These are phyloP conservation scores for Capronia coronata DNA, from an alignment of 2,329 filamentous ascomycete genomes.

Conservation along the genomic window DNA sequence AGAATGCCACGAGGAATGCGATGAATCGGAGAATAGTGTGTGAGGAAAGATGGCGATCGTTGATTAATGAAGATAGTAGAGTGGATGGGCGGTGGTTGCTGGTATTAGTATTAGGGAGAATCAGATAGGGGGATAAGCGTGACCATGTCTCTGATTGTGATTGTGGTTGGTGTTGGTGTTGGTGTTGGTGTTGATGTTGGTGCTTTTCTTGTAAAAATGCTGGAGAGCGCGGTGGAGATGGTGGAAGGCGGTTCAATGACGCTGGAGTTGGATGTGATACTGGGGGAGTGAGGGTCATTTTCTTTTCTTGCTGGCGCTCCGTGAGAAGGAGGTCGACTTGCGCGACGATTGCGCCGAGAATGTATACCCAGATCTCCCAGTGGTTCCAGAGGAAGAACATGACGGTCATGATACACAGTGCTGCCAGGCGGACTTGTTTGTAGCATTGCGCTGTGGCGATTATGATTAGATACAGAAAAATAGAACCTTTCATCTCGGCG, in stretches of 20 bases:
- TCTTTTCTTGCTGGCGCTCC: constrained; percentile 32
- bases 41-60: neutral
- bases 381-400: constrained; percentile 41
- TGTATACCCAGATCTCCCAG: constrained; percentile 42
- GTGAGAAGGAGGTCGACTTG: constrained; percentile 37
- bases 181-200: neutral
- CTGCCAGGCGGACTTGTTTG: constrained; percentile 32
- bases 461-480: constrained; percentile 40
- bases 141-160: too few relatives aligned
- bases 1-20: constrained; percentile 39
- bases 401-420: constrained; percentile 34
- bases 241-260: constrained; percentile 13
- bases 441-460: constrained; percentile 37
- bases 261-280: too few relatives aligned
- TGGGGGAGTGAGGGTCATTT: constrained; percentile 5
- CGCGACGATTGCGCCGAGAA: constrained; percentile 40
- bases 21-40: constrained; percentile 15
- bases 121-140: too few relatives aligned
- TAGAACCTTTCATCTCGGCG: constrained; percentile 42
- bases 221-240: constrained; percentile 21
- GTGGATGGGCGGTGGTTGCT: too few relatives aligned
- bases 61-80: too few relatives aligned
- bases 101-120: too few relatives aligned
- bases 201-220: constrained; percentile 11
- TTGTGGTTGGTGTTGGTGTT: constrained; percentile 18